These are phyloP conservation scores for Curvularia verruculosa DNA, from an alignment of 2,329 filamentous ascomycete species.

Conservation along the genomic window DNA sequence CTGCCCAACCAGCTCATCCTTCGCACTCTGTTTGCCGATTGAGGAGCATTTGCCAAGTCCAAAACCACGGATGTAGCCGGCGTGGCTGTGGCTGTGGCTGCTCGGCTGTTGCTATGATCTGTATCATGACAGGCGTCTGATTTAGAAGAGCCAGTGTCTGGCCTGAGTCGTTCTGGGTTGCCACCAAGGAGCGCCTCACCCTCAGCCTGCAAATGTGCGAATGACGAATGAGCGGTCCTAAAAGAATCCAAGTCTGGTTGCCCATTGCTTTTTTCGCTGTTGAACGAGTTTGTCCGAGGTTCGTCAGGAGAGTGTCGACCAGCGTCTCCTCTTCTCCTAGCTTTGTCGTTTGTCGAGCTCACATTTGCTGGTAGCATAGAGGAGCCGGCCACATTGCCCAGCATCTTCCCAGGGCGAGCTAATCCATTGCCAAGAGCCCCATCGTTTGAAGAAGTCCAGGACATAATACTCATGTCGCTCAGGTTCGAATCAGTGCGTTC, in stretches of 20 bases:
- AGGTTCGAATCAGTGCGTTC: conserved; percentile 62
- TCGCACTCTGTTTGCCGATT: conserved; percentile 28
- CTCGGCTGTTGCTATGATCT: conserved; percentile 31
- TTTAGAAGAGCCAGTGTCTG: conserved; percentile 40
- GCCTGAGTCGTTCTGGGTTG: conserved; percentile 41
- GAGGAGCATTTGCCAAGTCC: conserved; percentile 21
- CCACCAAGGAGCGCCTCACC: conserved; percentile 59
- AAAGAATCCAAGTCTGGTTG: conserved; percentile 57
- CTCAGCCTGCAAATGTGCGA: conserved; percentile 58
- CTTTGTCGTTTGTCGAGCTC: conserved; percentile 37
- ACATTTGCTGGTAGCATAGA: conserved; percentile 42
- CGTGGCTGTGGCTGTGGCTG: conserved; percentile 34
- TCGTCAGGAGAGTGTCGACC: conserved; percentile 31
- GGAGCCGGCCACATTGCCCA: conserved; percentile 41
- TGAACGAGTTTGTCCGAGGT: conserved; percentile 36
- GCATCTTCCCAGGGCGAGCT: conserved; percentile 51
- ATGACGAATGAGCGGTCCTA: conserved; percentile 57
- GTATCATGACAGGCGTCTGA: conserved; percentile 31
- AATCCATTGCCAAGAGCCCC: conserved; percentile 55
- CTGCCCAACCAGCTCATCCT: conserved; percentile 49
- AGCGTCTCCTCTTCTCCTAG: conserved; percentile 22
- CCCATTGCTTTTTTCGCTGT: conserved; percentile 47
- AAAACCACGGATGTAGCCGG: conserved; percentile 35
- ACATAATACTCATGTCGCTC: conserved; percentile 58
- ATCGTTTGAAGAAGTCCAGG: conserved; percentile 49